Percentiles rank a stretch among this genome's conserved stretches.
Evolutionary conservation across 78 protist genomes (phyloP).

Genomic region (Cyanophora paradoxa): DNA sequence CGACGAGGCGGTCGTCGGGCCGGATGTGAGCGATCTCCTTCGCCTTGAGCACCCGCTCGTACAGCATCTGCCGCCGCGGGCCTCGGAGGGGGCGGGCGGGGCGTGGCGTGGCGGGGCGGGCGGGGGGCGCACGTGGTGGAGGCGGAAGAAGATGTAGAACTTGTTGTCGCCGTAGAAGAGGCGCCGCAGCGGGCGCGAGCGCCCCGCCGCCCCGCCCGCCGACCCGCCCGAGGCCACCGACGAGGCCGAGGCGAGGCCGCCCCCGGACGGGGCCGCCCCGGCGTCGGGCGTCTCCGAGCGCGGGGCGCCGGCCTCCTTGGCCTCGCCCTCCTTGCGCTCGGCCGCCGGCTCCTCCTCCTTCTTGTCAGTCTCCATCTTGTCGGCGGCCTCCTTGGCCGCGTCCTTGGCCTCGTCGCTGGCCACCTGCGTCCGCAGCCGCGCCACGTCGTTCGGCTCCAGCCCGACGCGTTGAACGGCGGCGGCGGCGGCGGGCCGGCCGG

Average conservation of each 20-base stretch:
- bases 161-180: slow-evolving; percentile 3
- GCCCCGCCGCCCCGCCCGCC: neutral
- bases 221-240: too few species aligned
- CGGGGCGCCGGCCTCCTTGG: neutral
- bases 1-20: too few species aligned
- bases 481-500: neutral
- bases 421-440: neutral
- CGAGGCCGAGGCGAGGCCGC: too few species aligned
- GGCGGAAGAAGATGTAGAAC: slow-evolving; percentile 54
- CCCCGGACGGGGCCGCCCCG: too few species aligned
- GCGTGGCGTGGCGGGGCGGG: too few species aligned
- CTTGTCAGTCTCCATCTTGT: neutral
- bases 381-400: neutral
- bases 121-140: too few species aligned
- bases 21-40: too few species aligned
- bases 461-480: neutral
- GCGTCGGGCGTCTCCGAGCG: neutral
- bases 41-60: too few species aligned
- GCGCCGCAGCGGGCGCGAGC: too few species aligned
- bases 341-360: neutral
- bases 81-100: too few species aligned
- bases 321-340: neutral
- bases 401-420: neutral
- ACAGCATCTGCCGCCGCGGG: too few species aligned
- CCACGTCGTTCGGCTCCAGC: neutral